These are phyloP conservation scores for Xerocomellus chrysenteron DNA, from an alignment of 768 basidiomycete species.

Conservation along the genomic window DNA sequence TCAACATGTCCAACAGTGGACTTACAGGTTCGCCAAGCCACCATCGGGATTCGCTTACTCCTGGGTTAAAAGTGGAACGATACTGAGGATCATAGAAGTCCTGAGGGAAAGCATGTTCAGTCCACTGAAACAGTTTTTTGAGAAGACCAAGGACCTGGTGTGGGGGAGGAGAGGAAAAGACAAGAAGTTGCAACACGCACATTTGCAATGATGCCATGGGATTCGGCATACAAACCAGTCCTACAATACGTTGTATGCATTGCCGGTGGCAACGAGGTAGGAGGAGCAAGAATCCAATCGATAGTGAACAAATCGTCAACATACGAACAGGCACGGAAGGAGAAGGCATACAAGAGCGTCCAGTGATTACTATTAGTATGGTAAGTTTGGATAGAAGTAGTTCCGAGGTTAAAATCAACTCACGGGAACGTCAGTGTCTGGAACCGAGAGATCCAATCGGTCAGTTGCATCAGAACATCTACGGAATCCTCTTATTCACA, in stretches of 20 bases:
- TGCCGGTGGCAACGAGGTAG: too few relatives aligned
- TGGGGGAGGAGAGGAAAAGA: not conserved
- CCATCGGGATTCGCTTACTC: constrained; percentile 65
- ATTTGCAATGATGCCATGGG: constrained; percentile 86
- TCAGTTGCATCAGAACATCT: not conserved
- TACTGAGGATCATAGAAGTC: constrained; percentile 78
- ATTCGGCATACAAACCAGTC: constrained; percentile 85
- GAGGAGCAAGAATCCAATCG: not conserved
- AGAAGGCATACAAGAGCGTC: constrained; percentile 65
- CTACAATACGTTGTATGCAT: constrained; percentile 35
- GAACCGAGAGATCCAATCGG: not conserved
- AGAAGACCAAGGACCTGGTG: not conserved
- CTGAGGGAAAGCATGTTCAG: constrained; percentile 35
- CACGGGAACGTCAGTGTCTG: constrained; percentile 87
- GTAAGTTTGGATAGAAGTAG: not conserved
- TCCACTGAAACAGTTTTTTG: not conserved
- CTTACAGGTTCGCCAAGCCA: constrained; percentile 87
- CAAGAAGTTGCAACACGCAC: constrained; percentile 37
- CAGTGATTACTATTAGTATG: constrained; percentile 70
- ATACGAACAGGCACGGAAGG: not conserved
- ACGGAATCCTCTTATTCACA: not conserved
- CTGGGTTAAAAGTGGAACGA: constrained; percentile 53
- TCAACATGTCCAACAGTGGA: not conserved
- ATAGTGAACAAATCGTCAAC: not conserved
- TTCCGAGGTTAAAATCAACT: constrained; percentile 31